phyloP scores from a whole-genome alignment of 192 early-diverging fungal species.

The Coemansia asiatica region DNA sequence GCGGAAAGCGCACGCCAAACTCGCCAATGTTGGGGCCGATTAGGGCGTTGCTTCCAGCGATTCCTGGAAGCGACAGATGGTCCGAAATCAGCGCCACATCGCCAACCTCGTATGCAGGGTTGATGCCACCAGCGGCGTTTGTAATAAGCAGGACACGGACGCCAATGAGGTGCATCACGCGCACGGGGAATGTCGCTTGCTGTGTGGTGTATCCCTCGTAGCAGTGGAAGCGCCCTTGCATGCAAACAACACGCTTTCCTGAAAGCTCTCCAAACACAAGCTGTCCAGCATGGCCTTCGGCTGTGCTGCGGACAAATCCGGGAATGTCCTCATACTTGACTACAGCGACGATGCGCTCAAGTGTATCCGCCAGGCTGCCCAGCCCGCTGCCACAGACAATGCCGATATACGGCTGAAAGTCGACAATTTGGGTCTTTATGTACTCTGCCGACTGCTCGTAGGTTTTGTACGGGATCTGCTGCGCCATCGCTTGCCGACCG shows the following conservation, averaged over 20 bases:
- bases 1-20: slow-evolving; percentile 89
- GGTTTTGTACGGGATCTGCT: slow-evolving; percentile 41
- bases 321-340: slow-evolving; percentile 82
- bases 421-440: slow-evolving; percentile 17
- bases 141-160: slow-evolving; percentile 77
- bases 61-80: slow-evolving; percentile 76
- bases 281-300: slow-evolving; percentile 55
- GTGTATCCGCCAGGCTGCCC: slow-evolving; percentile 75
- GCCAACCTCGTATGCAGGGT: slow-evolving; percentile 75
- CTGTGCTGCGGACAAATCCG: slow-evolving; percentile 76
- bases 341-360: slow-evolving; percentile 60
- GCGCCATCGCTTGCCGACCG: slow-evolving; percentile 5
- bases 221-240: slow-evolving; percentile 89
- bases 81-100: slow-evolving; percentile 82
- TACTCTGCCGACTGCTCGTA: slow-evolving; percentile 42
- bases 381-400: slow-evolving; percentile 91
- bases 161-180: slow-evolving; percentile 84
- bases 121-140: slow-evolving; percentile 87
- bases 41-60: slow-evolving; percentile 77
- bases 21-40: slow-evolving; percentile 78
- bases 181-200: slow-evolving; percentile 81
- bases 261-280: slow-evolving; percentile 84
- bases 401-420: slow-evolving; percentile 58
- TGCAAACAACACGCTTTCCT: slow-evolving; percentile 73
- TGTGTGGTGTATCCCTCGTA: slow-evolving; percentile 85